Base-by-base conservation (phyloP, 495 filamentous ascomycete species). In the Aspergillus steynii region DNA sequence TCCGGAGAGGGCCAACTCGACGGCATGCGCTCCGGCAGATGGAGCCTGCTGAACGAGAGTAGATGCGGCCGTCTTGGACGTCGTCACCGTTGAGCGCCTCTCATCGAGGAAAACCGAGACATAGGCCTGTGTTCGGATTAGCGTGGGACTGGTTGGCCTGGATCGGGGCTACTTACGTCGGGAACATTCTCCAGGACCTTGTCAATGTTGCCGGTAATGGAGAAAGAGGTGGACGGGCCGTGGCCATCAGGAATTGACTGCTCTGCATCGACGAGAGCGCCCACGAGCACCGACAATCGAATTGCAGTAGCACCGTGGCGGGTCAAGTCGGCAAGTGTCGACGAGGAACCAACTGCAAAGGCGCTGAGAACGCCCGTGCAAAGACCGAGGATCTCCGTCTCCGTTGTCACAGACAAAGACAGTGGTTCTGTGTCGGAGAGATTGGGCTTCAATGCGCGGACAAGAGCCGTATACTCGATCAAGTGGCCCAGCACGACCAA, bases 301-400 rank as follows among this genome's bases (percentile, higher is more conserved):
- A 80, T 42, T 3, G 74, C 77, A 0, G 63, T 66, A 1, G 72
- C 66, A 2, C 68, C 73, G 52, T 77, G 69, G 15, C 67, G 61
- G 32, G 65, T 47, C 12, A 81, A 56, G 0, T 76, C 61, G 0
- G 45, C 46, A 8, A 42, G 37, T 50, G 61, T 65, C 2, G 42
- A 45, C 8, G 69, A 62, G 57, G 64, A 59, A 6, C 74, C 61
- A 12, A 80, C 70, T 9, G 73, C 70, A 27, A 74, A 57, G 6
- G 80, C 76, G 50, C 52, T 63, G 34, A 80, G 60, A 2, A 79
- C 37, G 0, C 78, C 79, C 4, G 64, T 72, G 55, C 78, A 82
- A 48, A 80, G 70, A 29, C 78, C 78, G 3, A 79, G 53, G 1
- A 73, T 77, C 53, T 71, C 66, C 37, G 58, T 45, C 42, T 46